phyloP scores from a whole-genome alignment of 768 basidiomycete genomes.

The Coprinopsis cinerea region DNA sequence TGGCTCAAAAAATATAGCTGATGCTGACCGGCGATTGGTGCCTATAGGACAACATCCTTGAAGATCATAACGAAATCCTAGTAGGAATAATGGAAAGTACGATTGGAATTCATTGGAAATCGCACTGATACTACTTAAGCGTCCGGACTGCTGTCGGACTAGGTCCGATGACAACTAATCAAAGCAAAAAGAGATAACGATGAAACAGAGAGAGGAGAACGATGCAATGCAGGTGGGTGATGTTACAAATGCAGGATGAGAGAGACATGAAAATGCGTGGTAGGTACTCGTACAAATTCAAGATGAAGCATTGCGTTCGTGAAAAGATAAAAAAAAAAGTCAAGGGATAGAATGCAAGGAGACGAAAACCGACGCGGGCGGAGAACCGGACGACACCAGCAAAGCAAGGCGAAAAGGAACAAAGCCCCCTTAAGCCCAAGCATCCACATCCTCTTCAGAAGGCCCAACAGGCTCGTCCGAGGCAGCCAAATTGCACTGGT shows the following conservation, averaged over 20 bases:
- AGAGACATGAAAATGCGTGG: neutral
- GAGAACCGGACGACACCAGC: too few species aligned
- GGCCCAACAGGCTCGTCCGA: slow-evolving; percentile 69
- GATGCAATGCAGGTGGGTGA: too few species aligned
- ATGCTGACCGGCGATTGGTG: too few species aligned
- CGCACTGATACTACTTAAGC: too few species aligned
- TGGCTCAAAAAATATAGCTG: neutral
- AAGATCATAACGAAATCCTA: neutral
- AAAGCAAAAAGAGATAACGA: too few species aligned
- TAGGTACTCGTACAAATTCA: neutral
- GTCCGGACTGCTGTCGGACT: too few species aligned
- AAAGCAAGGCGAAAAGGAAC: too few species aligned
- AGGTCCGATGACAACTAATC: too few species aligned
- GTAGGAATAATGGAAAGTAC: too few species aligned
- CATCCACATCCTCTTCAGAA: slow-evolving; percentile 55
- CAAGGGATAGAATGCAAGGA: neutral
- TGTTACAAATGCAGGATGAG: neutral
- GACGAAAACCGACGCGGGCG: neutral
- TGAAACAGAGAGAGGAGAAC: too few species aligned
- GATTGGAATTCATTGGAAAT: too few species aligned
- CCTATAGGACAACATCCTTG: neutral
- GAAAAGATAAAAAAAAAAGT: neutral
- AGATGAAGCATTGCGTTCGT: neutral
- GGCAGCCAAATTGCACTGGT: slow-evolving; percentile 85
- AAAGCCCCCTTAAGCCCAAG: slow-evolving; percentile 38